Evolutionary conservation across 2,329 filamentous ascomycete genomes (phyloP).

Genomic region (Balansia obtecta): DNA sequence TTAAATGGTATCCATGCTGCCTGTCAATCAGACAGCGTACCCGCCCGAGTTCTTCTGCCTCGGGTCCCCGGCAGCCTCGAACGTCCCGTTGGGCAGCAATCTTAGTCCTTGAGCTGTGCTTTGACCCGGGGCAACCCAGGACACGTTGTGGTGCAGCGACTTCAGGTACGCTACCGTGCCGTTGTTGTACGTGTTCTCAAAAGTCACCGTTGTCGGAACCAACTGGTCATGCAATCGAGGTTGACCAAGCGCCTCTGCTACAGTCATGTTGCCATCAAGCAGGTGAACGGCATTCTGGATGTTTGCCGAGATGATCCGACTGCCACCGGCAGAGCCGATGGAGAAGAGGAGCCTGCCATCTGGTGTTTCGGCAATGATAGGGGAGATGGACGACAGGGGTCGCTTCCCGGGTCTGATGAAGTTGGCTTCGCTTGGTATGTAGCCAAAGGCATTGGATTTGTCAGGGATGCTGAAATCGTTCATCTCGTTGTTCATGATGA

Average conservation of each 20-base stretch:
- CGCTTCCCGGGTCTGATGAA: slow-evolving; percentile 67
- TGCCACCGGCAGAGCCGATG: slow-evolving; percentile 70
- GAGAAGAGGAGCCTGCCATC: slow-evolving; percentile 59
- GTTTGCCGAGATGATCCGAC: slow-evolving; percentile 70
- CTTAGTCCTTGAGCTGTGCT: slow-evolving; percentile 66
- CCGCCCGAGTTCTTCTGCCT: slow-evolving; percentile 65
- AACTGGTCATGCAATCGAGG: slow-evolving; percentile 78
- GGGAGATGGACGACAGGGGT: slow-evolving; percentile 65
- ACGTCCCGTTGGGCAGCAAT: slow-evolving; percentile 47
- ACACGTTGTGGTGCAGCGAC: slow-evolving; percentile 59
- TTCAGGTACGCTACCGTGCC: slow-evolving; percentile 54
- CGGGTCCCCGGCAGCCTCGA: slow-evolving; percentile 77
- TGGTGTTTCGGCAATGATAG: slow-evolving; percentile 60
- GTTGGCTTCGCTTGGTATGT: slow-evolving; percentile 61
- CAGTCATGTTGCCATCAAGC: slow-evolving; percentile 52
- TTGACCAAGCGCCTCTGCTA: slow-evolving; percentile 48
- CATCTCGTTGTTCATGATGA: slow-evolving; percentile 56
- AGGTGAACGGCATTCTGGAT: slow-evolving; percentile 68
- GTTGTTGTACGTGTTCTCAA: slow-evolving; percentile 66
- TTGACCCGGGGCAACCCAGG: slow-evolving; percentile 50
- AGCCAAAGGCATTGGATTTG: slow-evolving; percentile 62
- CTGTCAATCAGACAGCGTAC: slow-evolving; percentile 29
- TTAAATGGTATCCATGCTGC: not conserved
- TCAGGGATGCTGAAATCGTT: slow-evolving; percentile 70
- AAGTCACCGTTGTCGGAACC: slow-evolving; percentile 51